Percentiles rank a stretch among this genome's conserved stretches.
phyloP scores from a whole-genome alignment of 1,139 yeast genomes.

The Blastobotrys arbuscula region DNA sequence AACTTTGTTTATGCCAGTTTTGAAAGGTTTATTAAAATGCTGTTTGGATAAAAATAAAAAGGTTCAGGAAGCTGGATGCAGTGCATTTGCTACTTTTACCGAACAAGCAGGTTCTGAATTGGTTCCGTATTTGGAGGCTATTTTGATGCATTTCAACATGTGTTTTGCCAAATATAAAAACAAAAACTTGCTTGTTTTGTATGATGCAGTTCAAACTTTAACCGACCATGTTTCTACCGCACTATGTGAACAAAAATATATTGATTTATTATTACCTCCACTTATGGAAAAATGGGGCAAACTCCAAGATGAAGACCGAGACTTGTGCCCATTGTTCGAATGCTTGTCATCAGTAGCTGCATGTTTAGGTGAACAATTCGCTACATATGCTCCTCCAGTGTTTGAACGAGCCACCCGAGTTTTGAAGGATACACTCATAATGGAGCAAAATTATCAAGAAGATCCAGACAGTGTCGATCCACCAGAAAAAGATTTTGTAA shows the following conservation, averaged over 20 bases:
- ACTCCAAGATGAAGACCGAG: constrained; percentile 70
- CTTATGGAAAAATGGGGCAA: constrained; percentile 72
- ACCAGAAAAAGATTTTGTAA: constrained; percentile 87
- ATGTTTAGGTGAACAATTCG: constrained; percentile 73
- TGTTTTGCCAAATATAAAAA: constrained; percentile 79
- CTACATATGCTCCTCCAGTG: constrained; percentile 88
- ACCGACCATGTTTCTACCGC: constrained; percentile 62
- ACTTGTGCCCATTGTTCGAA: constrained; percentile 85
- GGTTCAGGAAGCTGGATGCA: constrained; percentile 92
- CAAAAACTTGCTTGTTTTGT: constrained; percentile 71
- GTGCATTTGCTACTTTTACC: constrained; percentile 76
- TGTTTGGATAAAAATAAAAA: constrained; percentile 79
- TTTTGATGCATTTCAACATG: constrained; percentile 61
- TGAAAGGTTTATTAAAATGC: constrained; percentile 68
- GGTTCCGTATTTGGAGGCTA: constrained; percentile 54
- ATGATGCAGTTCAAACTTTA: constrained; percentile 90
- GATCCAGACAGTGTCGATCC: constrained; percentile 61
- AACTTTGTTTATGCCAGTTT: constrained; percentile 66
- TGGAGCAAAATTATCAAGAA: constrained; percentile 56
- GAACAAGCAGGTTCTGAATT: constrained; percentile 66
- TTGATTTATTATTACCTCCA: constrained; percentile 69
- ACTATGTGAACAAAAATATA: constrained; percentile 49
- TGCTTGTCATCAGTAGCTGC: constrained; percentile 92
- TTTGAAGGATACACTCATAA: constrained; percentile 59
- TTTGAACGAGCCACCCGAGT: constrained; percentile 73